Evolutionary conservation across 495 filamentous ascomycete species (phyloP).

Genomic region (Talaromyces stipitatus): DNA sequence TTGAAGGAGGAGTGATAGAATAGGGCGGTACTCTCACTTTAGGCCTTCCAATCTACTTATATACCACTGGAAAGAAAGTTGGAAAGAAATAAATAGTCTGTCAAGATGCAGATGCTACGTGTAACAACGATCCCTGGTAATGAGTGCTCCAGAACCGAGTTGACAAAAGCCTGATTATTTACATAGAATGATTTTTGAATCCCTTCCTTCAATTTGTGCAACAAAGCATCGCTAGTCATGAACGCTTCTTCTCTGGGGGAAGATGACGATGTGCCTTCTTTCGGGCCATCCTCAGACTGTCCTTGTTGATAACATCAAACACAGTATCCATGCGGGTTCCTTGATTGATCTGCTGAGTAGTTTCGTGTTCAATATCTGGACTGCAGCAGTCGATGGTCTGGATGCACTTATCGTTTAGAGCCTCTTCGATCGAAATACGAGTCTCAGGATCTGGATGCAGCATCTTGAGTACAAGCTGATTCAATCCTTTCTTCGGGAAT

Average conservation of each 20-base stretch:
- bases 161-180: not conserved
- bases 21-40: not conserved
- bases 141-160: not conserved
- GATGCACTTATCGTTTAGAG: constrained; percentile 54
- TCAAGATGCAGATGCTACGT: not conserved
- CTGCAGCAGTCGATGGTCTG: constrained; percentile 63
- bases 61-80: not conserved
- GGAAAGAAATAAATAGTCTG: not conserved
- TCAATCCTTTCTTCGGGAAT: constrained; percentile 44
- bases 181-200: not conserved
- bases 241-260: not conserved
- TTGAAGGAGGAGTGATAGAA: constrained; percentile 19
- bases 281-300: constrained; percentile 7
- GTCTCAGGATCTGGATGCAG: constrained; percentile 61
- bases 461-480: constrained; percentile 64
- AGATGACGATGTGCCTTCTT: constrained; percentile 4
- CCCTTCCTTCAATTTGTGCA: not conserved
- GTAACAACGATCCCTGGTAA: not conserved
- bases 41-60: not conserved
- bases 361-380: constrained; percentile 13
- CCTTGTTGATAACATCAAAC: constrained; percentile 3
- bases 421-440: constrained; percentile 56
- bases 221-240: not conserved
- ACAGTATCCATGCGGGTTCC: not conserved
- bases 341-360: not conserved